These are phyloP conservation scores for Blastobotrys petasosporus DNA, from an alignment of 1,139 yeast genomes.

Conservation along the genomic window DNA sequence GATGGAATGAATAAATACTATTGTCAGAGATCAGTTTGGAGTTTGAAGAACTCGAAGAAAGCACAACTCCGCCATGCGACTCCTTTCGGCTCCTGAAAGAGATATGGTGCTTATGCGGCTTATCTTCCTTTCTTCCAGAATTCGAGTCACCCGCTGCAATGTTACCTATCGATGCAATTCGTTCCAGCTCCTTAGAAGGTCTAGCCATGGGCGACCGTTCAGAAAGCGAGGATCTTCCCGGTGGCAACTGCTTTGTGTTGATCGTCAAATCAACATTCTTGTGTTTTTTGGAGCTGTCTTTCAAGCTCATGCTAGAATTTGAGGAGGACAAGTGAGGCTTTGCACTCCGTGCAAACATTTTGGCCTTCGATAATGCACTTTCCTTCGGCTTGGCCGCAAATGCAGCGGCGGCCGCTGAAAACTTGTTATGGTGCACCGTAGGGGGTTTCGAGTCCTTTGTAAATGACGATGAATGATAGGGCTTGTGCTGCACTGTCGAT, in stretches of 20 bases:
- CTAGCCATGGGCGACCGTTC: slow-evolving; percentile 39
- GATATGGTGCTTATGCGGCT: slow-evolving; percentile 38
- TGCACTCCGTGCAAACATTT: slow-evolving; percentile 35
- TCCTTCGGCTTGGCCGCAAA: slow-evolving; percentile 29
- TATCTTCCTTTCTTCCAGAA: slow-evolving; percentile 14
- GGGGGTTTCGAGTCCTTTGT: too few relatives aligned
- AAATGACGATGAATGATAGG: neutral
- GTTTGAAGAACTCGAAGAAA: slow-evolving; percentile 45
- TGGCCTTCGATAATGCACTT: slow-evolving; percentile 30
- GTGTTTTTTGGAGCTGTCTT: slow-evolving; percentile 19
- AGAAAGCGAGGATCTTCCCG: slow-evolving; percentile 31
- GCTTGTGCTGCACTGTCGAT: neutral
- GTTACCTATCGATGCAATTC: slow-evolving; percentile 39
- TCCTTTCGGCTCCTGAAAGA: slow-evolving; percentile 38
- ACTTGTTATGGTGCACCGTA: slow-evolving; percentile 9
- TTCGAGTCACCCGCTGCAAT: slow-evolving; percentile 7
- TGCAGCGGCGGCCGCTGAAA: slow-evolving; percentile 29
- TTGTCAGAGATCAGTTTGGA: slow-evolving; percentile 43
- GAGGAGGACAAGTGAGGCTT: slow-evolving; percentile 25
- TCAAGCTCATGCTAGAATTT: slow-evolving; percentile 8
- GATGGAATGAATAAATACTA: slow-evolving; percentile 44
- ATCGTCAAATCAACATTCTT: slow-evolving; percentile 32
- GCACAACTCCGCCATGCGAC: slow-evolving; percentile 34
- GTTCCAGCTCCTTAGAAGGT: slow-evolving; percentile 40
- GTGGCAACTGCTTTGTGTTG: slow-evolving; percentile 28